Conservation (phyloP, 345 rosid genomes). For the Trapa bicornis region DNA sequence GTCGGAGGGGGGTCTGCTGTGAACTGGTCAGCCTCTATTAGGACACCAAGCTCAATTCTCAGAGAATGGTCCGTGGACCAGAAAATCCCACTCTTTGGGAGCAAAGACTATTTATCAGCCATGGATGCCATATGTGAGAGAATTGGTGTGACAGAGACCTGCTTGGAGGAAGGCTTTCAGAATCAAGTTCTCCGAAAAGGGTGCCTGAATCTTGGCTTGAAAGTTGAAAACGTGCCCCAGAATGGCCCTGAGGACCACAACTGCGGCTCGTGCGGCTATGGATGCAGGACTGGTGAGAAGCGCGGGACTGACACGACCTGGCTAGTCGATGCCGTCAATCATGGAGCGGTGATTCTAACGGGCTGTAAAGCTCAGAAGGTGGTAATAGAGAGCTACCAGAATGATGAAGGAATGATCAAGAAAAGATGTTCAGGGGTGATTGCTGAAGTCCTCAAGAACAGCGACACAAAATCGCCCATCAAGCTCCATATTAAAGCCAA, state of each 20-base stretch:
- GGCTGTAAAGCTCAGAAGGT: conserved; percentile 17
- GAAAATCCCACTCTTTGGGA: conserved; percentile 13
- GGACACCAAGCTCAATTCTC: conserved; percentile 13
- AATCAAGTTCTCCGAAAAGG: conserved; percentile 15
- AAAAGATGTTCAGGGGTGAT: conserved; percentile 9
- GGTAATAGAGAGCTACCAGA: not conserved
- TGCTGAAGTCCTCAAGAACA: conserved; percentile 1
- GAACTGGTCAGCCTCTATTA: conserved; percentile 16
- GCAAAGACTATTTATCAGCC: conserved; percentile 7
- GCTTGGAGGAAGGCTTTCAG: conserved; percentile 12
- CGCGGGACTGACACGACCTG: conserved; percentile 12
- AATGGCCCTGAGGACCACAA: conserved; percentile 13
- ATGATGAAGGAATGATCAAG: not conserved
- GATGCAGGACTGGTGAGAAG: conserved; percentile 14
- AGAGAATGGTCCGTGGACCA: conserved; percentile 14
- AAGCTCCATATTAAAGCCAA: conserved; percentile 15
- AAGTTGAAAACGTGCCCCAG: conserved; percentile 6
- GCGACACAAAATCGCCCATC: not conserved
- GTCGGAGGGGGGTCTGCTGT: conserved; percentile 17
- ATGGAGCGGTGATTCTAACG: conserved; percentile 12
- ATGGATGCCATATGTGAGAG: conserved; percentile 14
- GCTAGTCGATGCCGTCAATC: conserved; percentile 17
- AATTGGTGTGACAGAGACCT: conserved; percentile 9
- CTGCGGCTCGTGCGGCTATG: conserved; percentile 17
- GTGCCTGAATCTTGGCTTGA: conserved; percentile 10